A percentile compares a stretch with the other conserved stretches of the same genome.
Evolutionary conservation across 129 eudicot species (phyloP).

Genomic region (Tanacetum coccineum): DNA sequence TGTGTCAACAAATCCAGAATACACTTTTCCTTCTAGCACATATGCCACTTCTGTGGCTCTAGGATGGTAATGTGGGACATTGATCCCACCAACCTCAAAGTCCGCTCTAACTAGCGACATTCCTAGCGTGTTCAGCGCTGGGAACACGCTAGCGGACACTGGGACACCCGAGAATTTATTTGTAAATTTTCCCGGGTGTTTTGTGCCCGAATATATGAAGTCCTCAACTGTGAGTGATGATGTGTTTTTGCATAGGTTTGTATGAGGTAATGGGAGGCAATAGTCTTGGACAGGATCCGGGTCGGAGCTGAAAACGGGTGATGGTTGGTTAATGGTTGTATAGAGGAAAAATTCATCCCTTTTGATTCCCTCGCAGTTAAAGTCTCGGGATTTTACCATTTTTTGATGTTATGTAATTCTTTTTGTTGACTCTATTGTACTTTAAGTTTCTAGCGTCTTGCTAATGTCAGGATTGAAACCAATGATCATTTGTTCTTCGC

Average conservation of each 20-base stretch:
- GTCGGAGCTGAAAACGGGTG: constrained; percentile 48
- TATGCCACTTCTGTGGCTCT: constrained; percentile 78
- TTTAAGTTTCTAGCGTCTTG: too few relatives aligned
- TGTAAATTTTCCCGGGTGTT: constrained; percentile 45
- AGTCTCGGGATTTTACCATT: too few relatives aligned
- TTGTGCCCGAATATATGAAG: constrained; percentile 68
- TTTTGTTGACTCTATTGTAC: too few relatives aligned
- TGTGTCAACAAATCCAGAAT: constrained; percentile 78
- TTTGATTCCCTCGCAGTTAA: too few relatives aligned
- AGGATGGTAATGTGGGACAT: constrained; percentile 83
- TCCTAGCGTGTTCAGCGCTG: constrained; percentile 80
- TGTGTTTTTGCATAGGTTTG: constrained; percentile 59
- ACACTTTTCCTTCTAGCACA: constrained; percentile 64
- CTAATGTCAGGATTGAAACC: too few relatives aligned
- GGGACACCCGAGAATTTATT: constrained; percentile 63
- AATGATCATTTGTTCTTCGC: too few relatives aligned
- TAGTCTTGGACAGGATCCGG: constrained; percentile 74
- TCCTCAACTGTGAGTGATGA: constrained; percentile 56
- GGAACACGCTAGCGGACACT: constrained; percentile 54
- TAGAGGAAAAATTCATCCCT: constrained; percentile 38
- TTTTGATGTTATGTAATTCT: too few relatives aligned
- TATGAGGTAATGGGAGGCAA: constrained; percentile 51
- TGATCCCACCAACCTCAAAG: constrained; percentile 58
- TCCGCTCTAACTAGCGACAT: constrained; percentile 91
- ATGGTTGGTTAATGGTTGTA: constrained; percentile 14